phyloP scores from a whole-genome alignment of 805 yeast genomes.

The Barnettozyma sp. region DNA sequence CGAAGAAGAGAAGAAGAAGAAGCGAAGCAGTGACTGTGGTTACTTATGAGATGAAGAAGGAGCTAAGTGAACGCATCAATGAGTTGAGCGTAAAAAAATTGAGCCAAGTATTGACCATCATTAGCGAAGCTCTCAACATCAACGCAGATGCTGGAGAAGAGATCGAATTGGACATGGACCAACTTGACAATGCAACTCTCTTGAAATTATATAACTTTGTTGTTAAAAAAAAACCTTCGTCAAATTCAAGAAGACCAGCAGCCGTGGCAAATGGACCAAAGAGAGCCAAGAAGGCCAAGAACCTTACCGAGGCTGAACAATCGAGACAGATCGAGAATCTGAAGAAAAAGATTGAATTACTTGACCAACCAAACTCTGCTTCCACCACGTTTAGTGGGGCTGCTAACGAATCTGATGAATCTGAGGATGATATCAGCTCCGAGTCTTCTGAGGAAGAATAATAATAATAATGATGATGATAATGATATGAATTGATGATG shows the following conservation, averaged over 20 bases:
- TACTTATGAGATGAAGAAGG: slow-evolving; percentile 95
- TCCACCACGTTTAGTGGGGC: slow-evolving; percentile 21
- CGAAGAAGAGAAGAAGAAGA: slow-evolving; percentile 27
- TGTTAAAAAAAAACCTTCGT: slow-evolving; percentile 36
- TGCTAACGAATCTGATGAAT: slow-evolving; percentile 32
- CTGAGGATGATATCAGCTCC: slow-evolving; percentile 53
- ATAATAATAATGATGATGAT: no score
- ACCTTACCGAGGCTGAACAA: slow-evolving; percentile 60
- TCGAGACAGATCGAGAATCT: slow-evolving; percentile 60
- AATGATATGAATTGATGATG: no score
- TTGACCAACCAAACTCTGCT: slow-evolving; percentile 34
- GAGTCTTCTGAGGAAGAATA: slow-evolving; percentile 71
- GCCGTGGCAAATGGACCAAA: slow-evolving; percentile 13
- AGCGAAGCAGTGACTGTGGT: slow-evolving; percentile 35
- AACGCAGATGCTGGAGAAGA: slow-evolving; percentile 67
- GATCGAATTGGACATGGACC: slow-evolving; percentile 94
- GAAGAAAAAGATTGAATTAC: slow-evolving; percentile 68
- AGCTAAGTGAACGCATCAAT: slow-evolving; percentile 79
- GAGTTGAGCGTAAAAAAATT: slow-evolving; percentile 72
- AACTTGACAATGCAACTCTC: slow-evolving; percentile 76
- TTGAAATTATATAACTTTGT: slow-evolving; percentile 80
- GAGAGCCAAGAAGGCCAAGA: slow-evolving; percentile 45
- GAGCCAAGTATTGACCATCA: slow-evolving; percentile 76
- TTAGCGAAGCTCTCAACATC: slow-evolving; percentile 67
- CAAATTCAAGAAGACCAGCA: slow-evolving; percentile 6